These are phyloP conservation scores for Pseudozyma hubeiensis DNA, from an alignment of 1,284 basidiomycete genomes.

Conservation along the genomic window DNA sequence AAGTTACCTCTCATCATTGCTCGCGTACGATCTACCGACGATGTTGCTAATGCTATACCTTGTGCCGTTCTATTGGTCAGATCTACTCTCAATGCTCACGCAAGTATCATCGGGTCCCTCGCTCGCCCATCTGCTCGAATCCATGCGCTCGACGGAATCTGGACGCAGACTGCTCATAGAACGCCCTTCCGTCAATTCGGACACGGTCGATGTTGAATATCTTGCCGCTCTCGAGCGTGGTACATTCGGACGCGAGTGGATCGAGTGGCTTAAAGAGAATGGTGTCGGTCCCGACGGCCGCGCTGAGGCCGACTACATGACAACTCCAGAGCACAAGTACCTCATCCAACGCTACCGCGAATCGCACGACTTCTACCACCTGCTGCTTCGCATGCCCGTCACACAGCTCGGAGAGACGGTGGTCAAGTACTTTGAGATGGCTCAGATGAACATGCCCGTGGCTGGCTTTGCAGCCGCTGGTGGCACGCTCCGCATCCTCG, in stretches of 20 bases:
- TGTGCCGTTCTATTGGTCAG: not conserved
- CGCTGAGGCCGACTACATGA: slow-evolving; percentile 78
- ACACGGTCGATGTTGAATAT: slow-evolving; percentile 78
- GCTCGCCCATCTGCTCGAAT: slow-evolving; percentile 81
- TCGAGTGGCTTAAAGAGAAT: slow-evolving; percentile 89
- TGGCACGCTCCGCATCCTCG: slow-evolving; percentile 71
- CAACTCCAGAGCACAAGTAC: slow-evolving; percentile 77
- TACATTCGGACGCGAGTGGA: slow-evolving; percentile 87
- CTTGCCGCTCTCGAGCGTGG: slow-evolving; percentile 79
- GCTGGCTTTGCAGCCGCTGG: slow-evolving; percentile 83
- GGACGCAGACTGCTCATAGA: slow-evolving; percentile 79
- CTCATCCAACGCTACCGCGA: slow-evolving; percentile 98
- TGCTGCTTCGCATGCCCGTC: slow-evolving; percentile 86
- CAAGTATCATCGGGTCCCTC: slow-evolving; percentile 71
- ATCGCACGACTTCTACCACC: slow-evolving; percentile 94
- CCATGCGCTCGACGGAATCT: slow-evolving; percentile 78
- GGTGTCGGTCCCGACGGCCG: slow-evolving; percentile 95
- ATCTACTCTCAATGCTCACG: slow-evolving; percentile 56
- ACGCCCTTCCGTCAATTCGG: slow-evolving; percentile 82
- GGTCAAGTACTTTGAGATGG: slow-evolving; percentile 93
- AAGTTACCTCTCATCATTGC: slow-evolving; percentile 65
- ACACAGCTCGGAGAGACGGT: slow-evolving; percentile 92
- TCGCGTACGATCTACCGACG: not conserved
- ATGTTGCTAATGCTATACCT: not conserved
- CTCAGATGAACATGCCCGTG: slow-evolving; percentile 91